Evolutionary conservation across 139 green algal genomes (phyloP).

Genomic region (Picochlorum sp.): DNA sequence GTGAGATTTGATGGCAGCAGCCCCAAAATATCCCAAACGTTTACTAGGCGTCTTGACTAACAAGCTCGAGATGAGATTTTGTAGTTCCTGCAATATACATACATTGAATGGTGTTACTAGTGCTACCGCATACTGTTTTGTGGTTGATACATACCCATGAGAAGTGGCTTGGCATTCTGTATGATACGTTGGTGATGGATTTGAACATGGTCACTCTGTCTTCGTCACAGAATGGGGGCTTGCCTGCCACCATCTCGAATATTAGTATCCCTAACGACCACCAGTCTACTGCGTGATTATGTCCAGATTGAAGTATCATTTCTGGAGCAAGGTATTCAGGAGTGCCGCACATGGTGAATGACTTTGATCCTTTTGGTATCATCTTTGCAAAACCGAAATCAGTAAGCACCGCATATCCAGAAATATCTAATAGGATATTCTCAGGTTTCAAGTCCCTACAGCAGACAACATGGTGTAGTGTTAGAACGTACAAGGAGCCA

Average conservation of each 20-base stretch:
- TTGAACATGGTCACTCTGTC: conserved; percentile 78
- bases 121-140: no score
- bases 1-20: conserved; percentile 67
- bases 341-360: conserved; percentile 89
- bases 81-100: no score
- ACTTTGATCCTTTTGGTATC: conserved; percentile 57
- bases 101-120: no score
- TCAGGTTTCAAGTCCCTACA: conserved; percentile 66
- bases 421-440: conserved; percentile 51
- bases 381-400: conserved; percentile 91
- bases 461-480: neutral
- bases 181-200: conserved; percentile 59
- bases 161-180: conserved; percentile 58
- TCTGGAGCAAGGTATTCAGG: conserved; percentile 94
- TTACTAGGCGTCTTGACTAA: no score
- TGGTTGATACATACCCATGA: conserved; percentile 29
- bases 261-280: conserved; percentile 88
- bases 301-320: conserved; percentile 70
- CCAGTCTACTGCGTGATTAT: conserved; percentile 80
- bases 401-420: conserved; percentile 67
- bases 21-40: conserved; percentile 22
- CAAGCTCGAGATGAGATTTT: no score
- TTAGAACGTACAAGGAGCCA: conserved; percentile 8
- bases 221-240: conserved; percentile 79
- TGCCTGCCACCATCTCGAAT: conserved; percentile 78